Conservation (phyloP, 805 yeast species). For the Maudiozyma saulgeensis region DNA sequence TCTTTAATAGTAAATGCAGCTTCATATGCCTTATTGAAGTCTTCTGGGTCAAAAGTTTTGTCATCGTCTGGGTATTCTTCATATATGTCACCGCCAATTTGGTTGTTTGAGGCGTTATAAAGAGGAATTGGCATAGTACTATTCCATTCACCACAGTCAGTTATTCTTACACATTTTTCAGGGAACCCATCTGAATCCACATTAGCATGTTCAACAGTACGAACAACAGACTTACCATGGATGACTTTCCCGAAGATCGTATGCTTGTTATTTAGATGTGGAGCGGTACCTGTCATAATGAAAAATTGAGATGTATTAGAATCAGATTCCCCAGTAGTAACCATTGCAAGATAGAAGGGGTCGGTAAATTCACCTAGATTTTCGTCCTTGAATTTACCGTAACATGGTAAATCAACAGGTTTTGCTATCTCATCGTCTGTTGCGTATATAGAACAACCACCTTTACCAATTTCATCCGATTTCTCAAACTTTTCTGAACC, state of each 20-base stretch:
- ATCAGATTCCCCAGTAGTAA: constrained; percentile 41
- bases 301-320: constrained; percentile 62
- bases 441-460: constrained; percentile 40
- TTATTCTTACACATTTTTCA: constrained; percentile 36
- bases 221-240: constrained; percentile 58
- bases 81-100: constrained; percentile 57
- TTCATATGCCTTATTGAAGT: constrained; percentile 39
- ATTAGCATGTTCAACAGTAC: constrained; percentile 49
- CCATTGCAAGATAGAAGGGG: constrained; percentile 51
- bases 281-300: constrained; percentile 56
- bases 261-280: constrained; percentile 70
- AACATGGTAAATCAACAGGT: constrained; percentile 17
- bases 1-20: constrained; percentile 52
- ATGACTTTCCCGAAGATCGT: constrained; percentile 66
- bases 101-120: constrained; percentile 50
- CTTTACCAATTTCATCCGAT: constrained; percentile 29
- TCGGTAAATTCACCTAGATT: constrained; percentile 37
- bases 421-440: constrained; percentile 14
- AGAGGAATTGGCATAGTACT: constrained; percentile 46
- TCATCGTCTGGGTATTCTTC: constrained; percentile 80
- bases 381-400: constrained; percentile 46
- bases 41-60: constrained; percentile 45
- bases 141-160: constrained; percentile 56
- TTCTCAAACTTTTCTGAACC: constrained; percentile 27
- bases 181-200: constrained; percentile 39